Conservation (phyloP, 2,329 filamentous ascomycete species). For the Beauveria australis region DNA sequence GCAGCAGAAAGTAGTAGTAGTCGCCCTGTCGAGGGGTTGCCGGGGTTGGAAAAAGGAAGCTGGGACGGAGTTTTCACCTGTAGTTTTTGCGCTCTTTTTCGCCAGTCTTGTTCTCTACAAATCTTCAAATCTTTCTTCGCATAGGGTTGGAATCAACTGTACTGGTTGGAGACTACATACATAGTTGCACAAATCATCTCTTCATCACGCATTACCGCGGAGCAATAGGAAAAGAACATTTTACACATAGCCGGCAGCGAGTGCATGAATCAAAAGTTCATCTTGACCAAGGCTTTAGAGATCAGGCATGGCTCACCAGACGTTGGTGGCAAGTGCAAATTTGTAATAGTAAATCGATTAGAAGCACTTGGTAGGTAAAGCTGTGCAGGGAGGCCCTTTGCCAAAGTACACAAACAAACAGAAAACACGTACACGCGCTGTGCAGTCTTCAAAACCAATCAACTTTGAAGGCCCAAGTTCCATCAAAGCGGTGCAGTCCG, state of each 20-base stretch:
- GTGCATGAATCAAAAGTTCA: neutral
- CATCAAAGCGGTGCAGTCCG: constrained; percentile 2
- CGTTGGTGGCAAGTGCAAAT: neutral
- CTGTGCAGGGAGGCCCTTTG: neutral
- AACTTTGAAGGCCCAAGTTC: neutral
- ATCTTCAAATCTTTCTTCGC: neutral
- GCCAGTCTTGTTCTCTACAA: neutral
- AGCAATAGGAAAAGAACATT: constrained; percentile 1
- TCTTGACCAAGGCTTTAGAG: too few relatives aligned
- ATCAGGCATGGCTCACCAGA: too few relatives aligned
- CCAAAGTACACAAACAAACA: neutral
- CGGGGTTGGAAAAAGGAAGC: neutral
- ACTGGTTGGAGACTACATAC: neutral
- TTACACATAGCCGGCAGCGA: too few relatives aligned
- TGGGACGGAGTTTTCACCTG: neutral
- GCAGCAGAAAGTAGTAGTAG: constrained; percentile 12
- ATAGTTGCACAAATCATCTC: constrained; percentile 1
- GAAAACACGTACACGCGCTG: constrained; percentile 6
- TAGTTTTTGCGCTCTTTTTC: neutral
- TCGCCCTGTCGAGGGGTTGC: neutral
- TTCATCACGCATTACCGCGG: constrained; percentile 5
- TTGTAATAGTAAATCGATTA: neutral
- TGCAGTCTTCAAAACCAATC: constrained; percentile 2
- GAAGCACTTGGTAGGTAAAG: constrained; percentile 8
- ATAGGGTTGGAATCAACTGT: neutral